These are phyloP conservation scores for Sphaerobolus stellatus DNA, from an alignment of 1,284 basidiomycete species.

Conservation along the genomic window DNA sequence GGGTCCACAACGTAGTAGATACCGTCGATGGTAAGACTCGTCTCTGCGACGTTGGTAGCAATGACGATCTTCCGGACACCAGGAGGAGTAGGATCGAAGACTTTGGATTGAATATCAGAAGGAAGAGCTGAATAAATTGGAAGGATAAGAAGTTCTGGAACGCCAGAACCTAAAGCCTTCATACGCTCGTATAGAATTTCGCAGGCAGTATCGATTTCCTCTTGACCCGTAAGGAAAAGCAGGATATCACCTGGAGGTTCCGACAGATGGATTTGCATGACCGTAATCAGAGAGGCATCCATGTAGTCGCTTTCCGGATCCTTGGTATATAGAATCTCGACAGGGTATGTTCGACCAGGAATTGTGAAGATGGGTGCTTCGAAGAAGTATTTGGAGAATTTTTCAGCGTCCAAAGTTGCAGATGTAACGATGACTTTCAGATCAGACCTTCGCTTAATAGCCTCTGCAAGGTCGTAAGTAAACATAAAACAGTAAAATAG, in stretches of 20 bases:
- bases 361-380: slow-evolving; percentile 99
- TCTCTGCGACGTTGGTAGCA: slow-evolving; percentile 99
- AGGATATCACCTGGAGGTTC: slow-evolving; percentile 96
- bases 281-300: slow-evolving; percentile 96
- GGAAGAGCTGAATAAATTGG: slow-evolving; percentile 98
- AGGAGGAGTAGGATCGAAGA: slow-evolving; percentile 97
- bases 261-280: slow-evolving; percentile 99
- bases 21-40: slow-evolving; percentile 95
- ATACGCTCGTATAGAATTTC: slow-evolving; percentile 98
- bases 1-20: slow-evolving; percentile 99
- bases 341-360: slow-evolving; percentile 97
- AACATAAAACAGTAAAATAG: slow-evolving; percentile 16
- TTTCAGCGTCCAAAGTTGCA: slow-evolving; percentile 98
- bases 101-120: slow-evolving; percentile 95
- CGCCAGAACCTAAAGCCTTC: slow-evolving; percentile 95
- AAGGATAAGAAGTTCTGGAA: slow-evolving; percentile 94
- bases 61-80: slow-evolving; percentile 97
- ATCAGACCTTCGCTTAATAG: slow-evolving; percentile 90
- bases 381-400: slow-evolving; percentile 99
- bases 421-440: slow-evolving; percentile 98
- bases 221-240: slow-evolving; percentile 97
- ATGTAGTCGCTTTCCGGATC: slow-evolving; percentile 99
- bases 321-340: slow-evolving; percentile 96
- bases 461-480: slow-evolving; percentile 58
- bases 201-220: slow-evolving; percentile 97